Base-by-base conservation (phyloP, 1,139 yeast species). In the Entelexis sorbosivorans region DNA sequence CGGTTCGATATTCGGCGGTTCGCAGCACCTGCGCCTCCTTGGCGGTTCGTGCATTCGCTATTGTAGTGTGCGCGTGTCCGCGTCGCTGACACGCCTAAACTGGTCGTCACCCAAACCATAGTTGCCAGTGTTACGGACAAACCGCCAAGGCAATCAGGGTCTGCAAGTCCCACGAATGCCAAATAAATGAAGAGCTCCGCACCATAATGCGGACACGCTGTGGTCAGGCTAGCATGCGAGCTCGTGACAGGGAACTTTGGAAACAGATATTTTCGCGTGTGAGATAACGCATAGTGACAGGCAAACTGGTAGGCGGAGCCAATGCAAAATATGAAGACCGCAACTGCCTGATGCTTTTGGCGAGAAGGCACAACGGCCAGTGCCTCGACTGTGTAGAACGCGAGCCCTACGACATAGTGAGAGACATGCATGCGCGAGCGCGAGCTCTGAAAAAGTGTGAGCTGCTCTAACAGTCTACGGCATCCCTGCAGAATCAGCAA, bases 141-240 rank as follows among this genome's bases (percentile, higher is more conserved):
- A 4, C 66, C 58, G n/a, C 65, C 34, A 8, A 20, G 20, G 11
- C n/a, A 4, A 3, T 8, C 9, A 11, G 47, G 48, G 17, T 47
- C 48, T 1, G 47, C 57, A 0, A 65, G 44, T 3, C 64, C 24
- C 7, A 59, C 57, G 1, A 76, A 60, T 0, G 77, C 62, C 0
- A 71, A 45, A 60, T 89, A 89, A 19, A 88, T 75, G 29, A 76
- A 52, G 1, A 85, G 68, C 63, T 89, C 97, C 59, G 83, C 84
- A 17, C 82, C 69, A 61, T 88, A 89, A 64, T 89, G 96, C 0
- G 96, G 89, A 60, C 88, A 81, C 13, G 82, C 73, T 2, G 77
- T 72, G 14, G 62, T 60, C 38, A 65, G 38, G 5, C n/a, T 6
- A 1, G 31, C 9, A 20, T 13, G 2, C 0, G 26, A 7, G 26